Evolutionary conservation across 805 yeast species (phyloP).

Genomic region (Saturnispora galanensis): DNA sequence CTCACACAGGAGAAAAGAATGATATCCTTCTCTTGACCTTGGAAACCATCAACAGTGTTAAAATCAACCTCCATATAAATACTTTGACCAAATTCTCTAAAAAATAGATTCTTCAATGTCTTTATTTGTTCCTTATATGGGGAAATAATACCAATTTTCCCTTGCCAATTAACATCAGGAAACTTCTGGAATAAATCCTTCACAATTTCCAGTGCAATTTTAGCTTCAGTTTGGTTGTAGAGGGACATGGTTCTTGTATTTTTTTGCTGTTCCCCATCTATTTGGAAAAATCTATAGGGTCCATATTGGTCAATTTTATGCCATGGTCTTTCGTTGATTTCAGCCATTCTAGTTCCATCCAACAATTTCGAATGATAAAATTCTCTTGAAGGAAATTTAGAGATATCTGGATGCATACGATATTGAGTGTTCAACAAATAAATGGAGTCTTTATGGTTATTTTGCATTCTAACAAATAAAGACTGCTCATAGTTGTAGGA

Average conservation of each 20-base stretch:
- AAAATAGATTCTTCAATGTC: constrained; percentile 47
- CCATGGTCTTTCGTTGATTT: constrained; percentile 61
- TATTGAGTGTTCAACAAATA: constrained; percentile 82
- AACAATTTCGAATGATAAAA: constrained; percentile 65
- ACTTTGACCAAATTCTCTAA: constrained; percentile 47
- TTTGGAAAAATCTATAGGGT: constrained; percentile 76
- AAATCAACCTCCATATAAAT: constrained; percentile 68
- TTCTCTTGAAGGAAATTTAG: constrained; percentile 74
- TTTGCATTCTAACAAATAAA: constrained; percentile 88
- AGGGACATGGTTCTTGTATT: constrained; percentile 59
- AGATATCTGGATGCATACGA: constrained; percentile 94
- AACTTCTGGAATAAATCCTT: constrained; percentile 39
- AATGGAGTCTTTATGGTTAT: constrained; percentile 46
- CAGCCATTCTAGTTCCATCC: constrained; percentile 72
- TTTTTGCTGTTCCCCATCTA: constrained; percentile 54
- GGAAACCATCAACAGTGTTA: constrained; percentile 96
- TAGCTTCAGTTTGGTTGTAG: constrained; percentile 62
- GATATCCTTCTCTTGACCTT: constrained; percentile 94
- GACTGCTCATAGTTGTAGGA: constrained; percentile 77
- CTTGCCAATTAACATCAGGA: constrained; percentile 47
- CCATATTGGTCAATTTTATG: constrained; percentile 46
- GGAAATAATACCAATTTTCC: constrained; percentile 81
- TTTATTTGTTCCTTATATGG: constrained; percentile 88
- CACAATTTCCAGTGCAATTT: constrained; percentile 59
- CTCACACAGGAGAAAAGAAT: constrained; percentile 93